Evolutionary conservation across 208 protist species (phyloP), one percentile per base, ranked within the genome.

Genomic region (Angomonas deanei): DNA sequence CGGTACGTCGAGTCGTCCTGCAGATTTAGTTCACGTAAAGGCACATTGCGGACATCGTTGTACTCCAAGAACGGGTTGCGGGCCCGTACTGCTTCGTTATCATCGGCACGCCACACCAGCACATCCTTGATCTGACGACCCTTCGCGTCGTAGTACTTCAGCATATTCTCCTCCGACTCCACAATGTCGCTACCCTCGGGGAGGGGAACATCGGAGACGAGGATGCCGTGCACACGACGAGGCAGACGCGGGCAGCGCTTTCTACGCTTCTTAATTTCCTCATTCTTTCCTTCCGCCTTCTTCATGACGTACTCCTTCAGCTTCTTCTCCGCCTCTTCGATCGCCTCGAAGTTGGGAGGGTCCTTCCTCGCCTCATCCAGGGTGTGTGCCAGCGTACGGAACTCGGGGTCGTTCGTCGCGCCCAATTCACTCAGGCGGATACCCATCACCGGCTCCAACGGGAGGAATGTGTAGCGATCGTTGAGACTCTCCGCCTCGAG

Each of bases 11-110:
- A 17, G 61, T 80, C 71, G 34, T 70, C 42, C 30, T 55, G 32
- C n/a, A 90, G 69, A 8, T 63, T 48, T 11, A 84, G 61, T 28
- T 82, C 30, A n/a, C 72, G 64, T 28, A 92, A 62, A 4, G 85
- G 85, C 28, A 92, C 75, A 0, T 61, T 33, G 46, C 57, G 31
- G 38, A 86, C 77, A 52, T 86, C 79, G 52, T 85, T 82, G 50
- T 57, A 70, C 49, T 85, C 82, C 47, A 92, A 53, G 68, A 81
- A 92, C 5, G 85, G 85, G 66, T 88, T 62, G 5, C 79, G 82
- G 0, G 79, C 66, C 54, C 80, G 82, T 26, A 89, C 82, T 8
- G 72, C 76, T 42, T 88, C 82, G 56, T 86, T 73, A 63, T 86
- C 76, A 47, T 87, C 76, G 19, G 54, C 52, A 17, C 71, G 56